Evolutionary conservation across 495 filamentous ascomycete species (phyloP).

Genomic region (Xylaria scruposa): DNA sequence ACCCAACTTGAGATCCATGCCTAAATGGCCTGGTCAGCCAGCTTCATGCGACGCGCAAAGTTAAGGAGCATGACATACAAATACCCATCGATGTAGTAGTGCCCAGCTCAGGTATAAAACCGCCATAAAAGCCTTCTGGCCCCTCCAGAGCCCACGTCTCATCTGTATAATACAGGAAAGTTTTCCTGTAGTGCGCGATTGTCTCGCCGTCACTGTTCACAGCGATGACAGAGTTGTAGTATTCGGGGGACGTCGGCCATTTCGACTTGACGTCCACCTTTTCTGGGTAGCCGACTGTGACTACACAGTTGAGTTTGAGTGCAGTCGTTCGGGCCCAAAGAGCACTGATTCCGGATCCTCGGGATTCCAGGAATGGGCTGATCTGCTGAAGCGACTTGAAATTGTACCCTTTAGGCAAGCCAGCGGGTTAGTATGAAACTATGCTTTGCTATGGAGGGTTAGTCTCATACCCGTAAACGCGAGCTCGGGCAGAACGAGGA

Average conservation of each 20-base stretch:
- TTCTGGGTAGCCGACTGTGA: slow-evolving; percentile 93
- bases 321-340: slow-evolving; percentile 82
- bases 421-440: slow-evolving; percentile 21
- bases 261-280: slow-evolving; percentile 53
- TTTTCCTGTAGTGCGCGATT: slow-evolving; percentile 85
- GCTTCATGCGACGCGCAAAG: slow-evolving; percentile 6
- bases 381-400: slow-evolving; percentile 82
- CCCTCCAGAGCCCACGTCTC: slow-evolving; percentile 90
- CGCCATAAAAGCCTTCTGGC: slow-evolving; percentile 63
- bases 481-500: slow-evolving; percentile 86
- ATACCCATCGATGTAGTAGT: slow-evolving; percentile 81
- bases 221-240: slow-evolving; percentile 86
- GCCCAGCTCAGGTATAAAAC: slow-evolving; percentile 57
- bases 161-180: slow-evolving; percentile 89
- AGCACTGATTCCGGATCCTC: slow-evolving; percentile 72
- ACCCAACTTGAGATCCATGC: slow-evolving; percentile 72
- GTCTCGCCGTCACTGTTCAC: slow-evolving; percentile 75
- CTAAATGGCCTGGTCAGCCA: slow-evolving; percentile 40
- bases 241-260: slow-evolving; percentile 51
- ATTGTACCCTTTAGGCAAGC: slow-evolving; percentile 75
- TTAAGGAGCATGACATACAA: slow-evolving; percentile 69
- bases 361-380: slow-evolving; percentile 79
- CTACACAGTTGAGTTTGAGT: slow-evolving; percentile 72
- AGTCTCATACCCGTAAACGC: slow-evolving; percentile 75
- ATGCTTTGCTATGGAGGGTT: background rate